Evolutionary conservation across 176 grass and related monocot genomes (phyloP).

Genomic region (Carex myosuroides): DNA sequence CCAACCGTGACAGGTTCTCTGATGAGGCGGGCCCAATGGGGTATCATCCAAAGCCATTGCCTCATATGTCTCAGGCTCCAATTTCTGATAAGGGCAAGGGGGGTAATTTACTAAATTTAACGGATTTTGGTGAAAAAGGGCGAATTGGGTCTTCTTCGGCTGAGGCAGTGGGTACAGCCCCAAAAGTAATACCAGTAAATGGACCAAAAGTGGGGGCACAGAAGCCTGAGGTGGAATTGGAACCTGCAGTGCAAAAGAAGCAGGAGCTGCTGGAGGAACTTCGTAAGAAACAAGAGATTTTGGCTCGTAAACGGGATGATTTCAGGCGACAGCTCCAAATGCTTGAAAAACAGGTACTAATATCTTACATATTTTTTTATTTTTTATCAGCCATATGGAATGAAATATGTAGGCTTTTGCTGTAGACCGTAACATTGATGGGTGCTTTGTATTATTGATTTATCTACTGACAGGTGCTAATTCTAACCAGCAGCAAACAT

Average conservation of each 20-base stretch:
- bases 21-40: slow-evolving; percentile 19
- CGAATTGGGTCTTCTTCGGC: slow-evolving; percentile 43
- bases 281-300: slow-evolving; percentile 88
- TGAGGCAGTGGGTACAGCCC: slow-evolving; percentile 26
- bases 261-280: slow-evolving; percentile 79
- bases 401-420: neutral
- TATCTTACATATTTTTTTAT: neutral
- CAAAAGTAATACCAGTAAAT: slow-evolving; percentile 39
- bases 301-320: slow-evolving; percentile 84
- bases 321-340: slow-evolving; percentile 78
- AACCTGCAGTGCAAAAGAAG: slow-evolving; percentile 46
- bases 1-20: slow-evolving; percentile 76
- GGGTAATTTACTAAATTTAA: slow-evolving; percentile 46
- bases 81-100: slow-evolving; percentile 44
- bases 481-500: neutral
- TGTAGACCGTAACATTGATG: neutral
- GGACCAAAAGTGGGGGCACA: slow-evolving; percentile 27
- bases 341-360: slow-evolving; percentile 68
- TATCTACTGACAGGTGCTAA: neutral
- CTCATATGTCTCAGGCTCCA: slow-evolving; percentile 19
- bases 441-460: neutral
- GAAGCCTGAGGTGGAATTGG: neutral
- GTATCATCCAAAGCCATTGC: slow-evolving; percentile 4
- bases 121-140: slow-evolving; percentile 37
- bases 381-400: neutral